Evolutionary conservation across 306 rosid genomes (phyloP), one percentile per base, ranked within the genome.

Genomic region (Cyamopsis tetragonoloba): DNA sequence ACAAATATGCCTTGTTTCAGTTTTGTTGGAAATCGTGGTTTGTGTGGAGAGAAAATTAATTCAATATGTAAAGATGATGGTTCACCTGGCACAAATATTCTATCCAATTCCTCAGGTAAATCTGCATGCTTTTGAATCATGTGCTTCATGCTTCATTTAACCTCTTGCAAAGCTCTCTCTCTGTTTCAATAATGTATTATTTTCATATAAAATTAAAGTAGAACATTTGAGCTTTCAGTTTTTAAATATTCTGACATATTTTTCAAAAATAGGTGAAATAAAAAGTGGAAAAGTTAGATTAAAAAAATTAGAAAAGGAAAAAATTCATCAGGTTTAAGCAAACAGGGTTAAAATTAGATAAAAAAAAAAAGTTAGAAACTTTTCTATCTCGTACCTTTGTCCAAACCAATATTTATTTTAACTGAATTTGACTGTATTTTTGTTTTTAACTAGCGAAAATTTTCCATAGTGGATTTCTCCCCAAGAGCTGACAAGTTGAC

Each of bases 1-100:
- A 72, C 63, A 70, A 73, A 38, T 47, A 13, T 56, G 12, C 61
- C 39, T 74, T 55, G 44, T 76, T 63, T 82, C 86, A 95, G 99
- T 61, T 95, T 90, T 84, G 79, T 72, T 62, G 97, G 99, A 76
- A 95, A 95, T 44, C 99, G 95, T 70, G 97, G 87, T 55, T 78
- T 95, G 83, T 95, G 99, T 62, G 99, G 97, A 62, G 75, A 54
- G 66, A 93, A 85, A 85, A 73, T 83, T 55, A 78, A 70, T 69
- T 73, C 84, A 61, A 49, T 73, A 51, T 95, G 99, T 84, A 93
- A 82, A 76, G 79, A 81, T 76, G 87, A 83, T 58, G 85, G 74
- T 77, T 82, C 83, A 0, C 75, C 92, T 26, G 57, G 67, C 13
- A 54, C 78, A 38, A 83, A 66, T 79, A 19, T 49, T 34, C 82